A percentile compares a stretch with the other conserved stretches of the same genome.
phyloP scores from a whole-genome alignment of 2,329 filamentous ascomycete genomes.

The Neofusicoccum umdonicola region DNA sequence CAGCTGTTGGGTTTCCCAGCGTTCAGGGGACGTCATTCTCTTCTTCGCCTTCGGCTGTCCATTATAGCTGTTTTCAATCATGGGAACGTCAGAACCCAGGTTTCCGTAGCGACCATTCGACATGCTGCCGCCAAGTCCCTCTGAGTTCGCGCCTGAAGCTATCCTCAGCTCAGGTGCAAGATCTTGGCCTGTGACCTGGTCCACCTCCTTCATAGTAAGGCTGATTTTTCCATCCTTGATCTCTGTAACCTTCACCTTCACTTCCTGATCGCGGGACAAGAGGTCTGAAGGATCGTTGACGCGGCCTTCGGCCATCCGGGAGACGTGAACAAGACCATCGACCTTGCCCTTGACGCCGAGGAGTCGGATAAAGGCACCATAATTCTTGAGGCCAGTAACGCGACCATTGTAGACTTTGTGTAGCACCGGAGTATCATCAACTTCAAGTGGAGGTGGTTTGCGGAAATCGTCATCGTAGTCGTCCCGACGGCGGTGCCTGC shows the following conservation, averaged over 20 bases:
- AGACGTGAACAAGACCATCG: slow-evolving; percentile 91
- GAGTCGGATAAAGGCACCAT: slow-evolving; percentile 93
- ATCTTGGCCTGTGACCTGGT: slow-evolving; percentile 83
- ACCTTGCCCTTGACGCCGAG: slow-evolving; percentile 82
- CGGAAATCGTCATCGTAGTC: slow-evolving; percentile 56
- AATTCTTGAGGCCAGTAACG: slow-evolving; percentile 91
- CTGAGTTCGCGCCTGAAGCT: slow-evolving; percentile 86
- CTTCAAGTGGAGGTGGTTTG: slow-evolving; percentile 65
- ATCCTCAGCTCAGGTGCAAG: slow-evolving; percentile 74
- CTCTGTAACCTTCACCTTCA: slow-evolving; percentile 91
- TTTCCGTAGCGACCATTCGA: slow-evolving; percentile 49
- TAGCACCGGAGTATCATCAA: slow-evolving; percentile 78
- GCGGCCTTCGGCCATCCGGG: slow-evolving; percentile 78
- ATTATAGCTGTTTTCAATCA: slow-evolving; percentile 57
- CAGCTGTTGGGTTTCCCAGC: slow-evolving; percentile 96
- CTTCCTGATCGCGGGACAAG: slow-evolving; percentile 72
- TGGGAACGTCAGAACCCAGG: slow-evolving; percentile 54
- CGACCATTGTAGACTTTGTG: slow-evolving; percentile 88
- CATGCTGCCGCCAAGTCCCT: slow-evolving; percentile 67
- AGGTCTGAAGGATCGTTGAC: slow-evolving; percentile 92
- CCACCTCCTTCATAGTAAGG: slow-evolving; percentile 95
- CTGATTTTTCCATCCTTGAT: slow-evolving; percentile 80
- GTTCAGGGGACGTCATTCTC: slow-evolving; percentile 90
- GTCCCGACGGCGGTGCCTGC: slow-evolving; percentile 45
- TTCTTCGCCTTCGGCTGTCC: slow-evolving; percentile 69